Base-by-base conservation (phyloP, 192 early-diverging fungal genomes). In the Backusella australiensis region DNA sequence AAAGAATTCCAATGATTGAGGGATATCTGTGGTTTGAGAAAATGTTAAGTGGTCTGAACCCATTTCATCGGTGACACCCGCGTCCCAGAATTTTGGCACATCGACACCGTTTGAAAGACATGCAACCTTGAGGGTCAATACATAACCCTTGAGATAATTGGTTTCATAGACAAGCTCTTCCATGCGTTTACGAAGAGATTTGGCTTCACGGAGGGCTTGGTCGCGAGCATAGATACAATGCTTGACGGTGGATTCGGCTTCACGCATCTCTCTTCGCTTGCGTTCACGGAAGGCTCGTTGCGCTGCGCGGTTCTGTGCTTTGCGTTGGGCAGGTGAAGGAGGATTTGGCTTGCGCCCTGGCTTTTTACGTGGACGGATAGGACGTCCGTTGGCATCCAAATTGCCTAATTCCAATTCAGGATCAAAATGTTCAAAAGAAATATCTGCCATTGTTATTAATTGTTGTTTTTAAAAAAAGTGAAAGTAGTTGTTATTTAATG, bases 241-340 rank as follows among this genome's bases (percentile, higher is more conserved):
- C 75, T 91, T 87, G 63, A 94, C 91, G 46, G 89, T 84, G 42
- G 86, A 87, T 82, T 96, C 95, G 1, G 94, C 86, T 34, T 91
- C 86, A 71, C 89, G 82, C 44, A 95, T 84, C 71, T 96, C 91
- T 67, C 89, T 86, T 76, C 94, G 88, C 72, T 93, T 94, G 72
- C 95, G 87, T 79, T 96, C 94, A 59, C 95, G 92, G 79, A 96
- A 96, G 5, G 95, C 95, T 11, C 95, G 87, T 84, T 96, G 95
- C 0, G 95, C 95, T 6, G 93, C 94, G 12, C 95, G 87, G 77
- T 96, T 96, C 80, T 96, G 95, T 21, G 91, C 93, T 26, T 89
- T 89, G 2, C 88, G 77, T 41, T 86, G 80, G 23, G 86, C 88
- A 38, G 88, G 88, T 7, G 86, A 87, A 23, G 88, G 85, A n/a